A percentile compares a stretch with the other conserved stretches of the same genome.
Evolutionary conservation across 495 filamentous ascomycete genomes (phyloP).

Genomic region (Penicillium angulare): DNA sequence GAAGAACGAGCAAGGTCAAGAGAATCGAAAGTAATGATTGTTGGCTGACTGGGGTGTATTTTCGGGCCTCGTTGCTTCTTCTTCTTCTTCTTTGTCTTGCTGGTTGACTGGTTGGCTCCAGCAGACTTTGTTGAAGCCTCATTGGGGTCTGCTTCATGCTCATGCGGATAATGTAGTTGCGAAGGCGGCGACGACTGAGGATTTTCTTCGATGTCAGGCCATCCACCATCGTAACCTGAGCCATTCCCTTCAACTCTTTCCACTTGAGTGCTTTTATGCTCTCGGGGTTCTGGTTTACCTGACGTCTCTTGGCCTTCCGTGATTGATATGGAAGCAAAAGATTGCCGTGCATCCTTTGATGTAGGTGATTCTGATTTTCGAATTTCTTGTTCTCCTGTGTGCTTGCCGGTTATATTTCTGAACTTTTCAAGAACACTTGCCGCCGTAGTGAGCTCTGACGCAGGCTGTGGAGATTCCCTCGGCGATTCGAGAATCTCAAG

Average conservation of each 20-base stretch:
- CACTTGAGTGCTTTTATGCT: too few relatives aligned
- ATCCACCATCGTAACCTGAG: constrained; percentile 21
- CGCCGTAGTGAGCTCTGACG: neutral
- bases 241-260: constrained; percentile 2
- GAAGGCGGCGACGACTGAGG: neutral
- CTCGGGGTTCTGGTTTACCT: constrained; percentile 2
- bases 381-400: constrained; percentile 1
- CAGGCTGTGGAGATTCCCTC: constrained; percentile 38
- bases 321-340: constrained; percentile 27
- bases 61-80: constrained; percentile 20
- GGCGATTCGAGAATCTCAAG: constrained; percentile 35
- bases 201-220: constrained; percentile 29
- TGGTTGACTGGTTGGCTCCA: neutral
- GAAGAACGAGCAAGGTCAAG: constrained; percentile 59
- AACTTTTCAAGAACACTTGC: neutral
- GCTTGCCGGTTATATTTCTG: too few relatives aligned
- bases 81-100: constrained; percentile 30
- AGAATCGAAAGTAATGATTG: constrained; percentile 89
- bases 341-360: constrained; percentile 23
- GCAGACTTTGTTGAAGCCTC: neutral
- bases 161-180: neutral
- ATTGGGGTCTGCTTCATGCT: neutral
- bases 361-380: too few relatives aligned
- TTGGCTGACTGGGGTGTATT: constrained; percentile 44
- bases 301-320: constrained; percentile 10